Evolutionary conservation across 2,329 filamentous ascomycete species (phyloP), one percentile per base, ranked within the genome.

Genomic region (Coleophoma eucalyptorum): DNA sequence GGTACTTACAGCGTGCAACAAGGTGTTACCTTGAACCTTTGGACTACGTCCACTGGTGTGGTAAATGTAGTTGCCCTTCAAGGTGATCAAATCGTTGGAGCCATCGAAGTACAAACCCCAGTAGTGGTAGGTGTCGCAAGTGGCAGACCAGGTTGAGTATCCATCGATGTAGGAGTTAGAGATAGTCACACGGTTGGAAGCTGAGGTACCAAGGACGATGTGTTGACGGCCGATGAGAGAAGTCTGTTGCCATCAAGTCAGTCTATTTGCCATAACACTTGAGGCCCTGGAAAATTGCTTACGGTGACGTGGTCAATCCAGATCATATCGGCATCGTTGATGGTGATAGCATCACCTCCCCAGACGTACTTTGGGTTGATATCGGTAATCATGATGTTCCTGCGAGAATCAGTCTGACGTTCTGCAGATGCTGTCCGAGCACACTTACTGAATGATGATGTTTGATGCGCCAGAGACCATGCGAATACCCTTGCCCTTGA

Each of bases 341-440:
- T 63, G 38, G 76, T 79, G 62, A 83, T 79, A 37, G 74, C 79
- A 62, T 82, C 79, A 48, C 79, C 79, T 49, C 79, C 79, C 79
- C 79, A 83, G 58, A 83, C 77, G 59, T 80, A 79, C 62, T 77
- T 60, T 15, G 78, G 73, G 69, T 83, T 82, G 45, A 83, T 67
- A 48, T 78, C 68, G 47, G 77, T 79, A 60, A 81, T 72, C 48
- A 76, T 72, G 50, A 81, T 67, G 66, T 80, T 82, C 50, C 50
- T 49, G 35, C 31, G 15, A 43, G 21, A 20, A 47, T 50, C 35
- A 52, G 21, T 26, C 21, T 18, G 3, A 21, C 12, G 11, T 2
- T 19, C 18, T 42, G 5, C 6, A 38, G 35, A 38, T 10, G 16
- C 19, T 18, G 2, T 13, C 4, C 19, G 15, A 5, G 42, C 18